Conservation (phyloP, 2,329 filamentous ascomycete genomes). For the Claviceps spartinae region DNA sequence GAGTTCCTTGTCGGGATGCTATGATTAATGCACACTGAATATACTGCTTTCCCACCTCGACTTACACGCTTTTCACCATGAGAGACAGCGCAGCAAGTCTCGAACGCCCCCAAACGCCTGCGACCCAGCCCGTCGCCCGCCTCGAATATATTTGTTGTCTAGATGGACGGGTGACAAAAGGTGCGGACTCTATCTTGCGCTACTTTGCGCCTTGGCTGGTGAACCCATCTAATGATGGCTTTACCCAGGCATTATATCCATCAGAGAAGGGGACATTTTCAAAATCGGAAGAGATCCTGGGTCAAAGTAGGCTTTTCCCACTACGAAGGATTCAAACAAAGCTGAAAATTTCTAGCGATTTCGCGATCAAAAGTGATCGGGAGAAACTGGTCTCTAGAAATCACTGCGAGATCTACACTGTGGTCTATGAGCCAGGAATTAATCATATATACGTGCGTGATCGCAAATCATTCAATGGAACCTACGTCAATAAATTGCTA, state of each 20-base stretch:
- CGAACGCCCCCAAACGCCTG: neutral
- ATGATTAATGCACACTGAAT: neutral
- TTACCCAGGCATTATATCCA: constrained; percentile 14
- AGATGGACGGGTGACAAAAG: constrained; percentile 2
- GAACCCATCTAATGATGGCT: constrained; percentile 2
- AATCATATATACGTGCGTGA: constrained; percentile 42
- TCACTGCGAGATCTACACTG: constrained; percentile 42
- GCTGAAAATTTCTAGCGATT: constrained; percentile 12
- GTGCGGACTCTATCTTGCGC: neutral
- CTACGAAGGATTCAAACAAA: neutral
- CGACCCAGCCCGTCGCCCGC: neutral
- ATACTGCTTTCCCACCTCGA: neutral
- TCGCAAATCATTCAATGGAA: constrained; percentile 39
- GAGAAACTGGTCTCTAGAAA: constrained; percentile 33
- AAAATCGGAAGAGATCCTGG: constrained; percentile 22
- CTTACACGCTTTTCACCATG: constrained; percentile 2
- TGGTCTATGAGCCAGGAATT: constrained; percentile 32
- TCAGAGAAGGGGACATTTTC: constrained; percentile 19
- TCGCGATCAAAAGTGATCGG: constrained; percentile 24
- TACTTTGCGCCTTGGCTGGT: neutral
- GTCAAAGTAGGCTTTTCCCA: constrained; percentile 18
- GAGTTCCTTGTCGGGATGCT: neutral
- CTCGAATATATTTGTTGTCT: constrained; percentile 4
- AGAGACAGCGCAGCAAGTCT: neutral
- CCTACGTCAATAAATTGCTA: constrained; percentile 32